Conservation (phyloP, 768 basidiomycete genomes). For the Leucocoprinus leucothites region DNA sequence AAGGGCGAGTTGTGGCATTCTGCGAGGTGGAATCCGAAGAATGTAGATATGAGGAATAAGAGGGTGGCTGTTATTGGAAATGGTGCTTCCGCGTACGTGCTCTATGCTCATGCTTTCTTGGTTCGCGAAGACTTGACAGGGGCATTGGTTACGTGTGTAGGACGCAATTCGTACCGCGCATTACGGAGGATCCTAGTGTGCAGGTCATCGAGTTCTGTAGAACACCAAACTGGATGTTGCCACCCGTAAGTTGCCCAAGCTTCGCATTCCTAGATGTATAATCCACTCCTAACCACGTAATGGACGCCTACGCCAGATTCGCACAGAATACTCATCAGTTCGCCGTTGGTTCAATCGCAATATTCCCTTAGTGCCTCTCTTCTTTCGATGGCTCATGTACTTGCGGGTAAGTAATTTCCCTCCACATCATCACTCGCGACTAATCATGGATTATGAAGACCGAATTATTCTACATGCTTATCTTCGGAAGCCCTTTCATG, state of each 20-base stretch:
- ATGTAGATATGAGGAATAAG: conserved; percentile 37
- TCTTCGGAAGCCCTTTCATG: neutral
- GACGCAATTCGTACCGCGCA: conserved; percentile 46
- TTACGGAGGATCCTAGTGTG: conserved; percentile 36
- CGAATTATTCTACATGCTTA: neutral
- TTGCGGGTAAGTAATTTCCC: neutral
- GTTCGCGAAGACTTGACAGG: neutral
- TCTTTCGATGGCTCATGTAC: neutral
- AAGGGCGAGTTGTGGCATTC: conserved; percentile 52
- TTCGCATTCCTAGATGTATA: neutral
- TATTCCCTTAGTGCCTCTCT: conserved; percentile 6
- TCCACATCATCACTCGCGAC: neutral
- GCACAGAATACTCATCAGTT: conserved; percentile 15
- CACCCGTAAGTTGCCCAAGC: conserved; percentile 36
- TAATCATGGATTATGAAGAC: neutral
- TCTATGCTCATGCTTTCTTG: no score
- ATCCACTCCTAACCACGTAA: neutral
- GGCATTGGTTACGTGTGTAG: conserved; percentile 23
- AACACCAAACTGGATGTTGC: conserved; percentile 46
- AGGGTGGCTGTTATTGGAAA: conserved; percentile 58
- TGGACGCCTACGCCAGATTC: conserved; percentile 5
- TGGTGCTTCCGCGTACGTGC: conserved; percentile 49
- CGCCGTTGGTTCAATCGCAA: conserved; percentile 15
- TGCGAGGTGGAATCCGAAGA: conserved; percentile 41
- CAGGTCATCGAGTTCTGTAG: conserved; percentile 48